Evolutionary conservation across 306 rosid species (phyloP).

Genomic region (Lotus japonicus): DNA sequence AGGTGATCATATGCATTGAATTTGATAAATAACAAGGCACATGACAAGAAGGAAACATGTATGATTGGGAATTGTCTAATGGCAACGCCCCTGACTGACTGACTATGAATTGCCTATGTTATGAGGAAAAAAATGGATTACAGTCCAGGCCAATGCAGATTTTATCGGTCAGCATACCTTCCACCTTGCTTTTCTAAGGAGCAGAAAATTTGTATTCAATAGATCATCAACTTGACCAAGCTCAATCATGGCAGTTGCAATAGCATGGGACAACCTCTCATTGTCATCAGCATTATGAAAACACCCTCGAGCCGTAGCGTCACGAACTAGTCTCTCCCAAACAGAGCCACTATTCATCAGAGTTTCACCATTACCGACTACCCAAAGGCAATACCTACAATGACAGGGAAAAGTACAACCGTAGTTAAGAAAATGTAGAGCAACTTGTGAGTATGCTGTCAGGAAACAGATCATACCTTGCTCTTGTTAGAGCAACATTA

Average conservation of each 20-base stretch:
- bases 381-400: slow-evolving; percentile 53
- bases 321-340: slow-evolving; percentile 36
- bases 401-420: background rate
- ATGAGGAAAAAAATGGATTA: background rate
- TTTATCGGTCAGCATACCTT: slow-evolving; percentile 33
- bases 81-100: background rate
- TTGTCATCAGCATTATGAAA: slow-evolving; percentile 42
- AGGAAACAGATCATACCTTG: slow-evolving; percentile 34
- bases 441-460: background rate
- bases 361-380: slow-evolving; percentile 45
- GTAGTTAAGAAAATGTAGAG: background rate
- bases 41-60: slow-evolving; percentile 1
- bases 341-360: slow-evolving; percentile 34
- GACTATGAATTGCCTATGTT: background rate
- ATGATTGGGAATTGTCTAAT: background rate
- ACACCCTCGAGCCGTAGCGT: slow-evolving; percentile 35
- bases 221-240: slow-evolving; percentile 30
- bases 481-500: slow-evolving; percentile 57
- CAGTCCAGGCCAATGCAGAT: background rate
- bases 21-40: background rate
- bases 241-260: slow-evolving; percentile 29
- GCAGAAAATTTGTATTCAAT: slow-evolving; percentile 17
- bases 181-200: slow-evolving; percentile 41
- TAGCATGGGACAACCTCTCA: slow-evolving; percentile 34
- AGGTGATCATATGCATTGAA: background rate